phyloP scores from a whole-genome alignment of 2,329 filamentous ascomycete species.

The Cercospora zeae-maydis region DNA sequence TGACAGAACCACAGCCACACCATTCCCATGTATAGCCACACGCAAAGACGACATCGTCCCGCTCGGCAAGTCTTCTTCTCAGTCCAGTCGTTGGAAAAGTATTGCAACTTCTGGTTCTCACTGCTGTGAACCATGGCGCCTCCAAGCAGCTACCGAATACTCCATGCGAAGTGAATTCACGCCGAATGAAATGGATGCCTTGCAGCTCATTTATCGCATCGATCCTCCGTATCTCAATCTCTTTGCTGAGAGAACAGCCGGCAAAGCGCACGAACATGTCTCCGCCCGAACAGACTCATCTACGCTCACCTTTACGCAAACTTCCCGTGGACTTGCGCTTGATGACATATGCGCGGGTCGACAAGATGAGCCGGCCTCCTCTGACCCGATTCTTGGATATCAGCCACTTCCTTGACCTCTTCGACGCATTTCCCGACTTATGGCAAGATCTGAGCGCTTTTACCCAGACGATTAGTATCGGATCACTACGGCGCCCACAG shows the following conservation, averaged over 20 bases:
- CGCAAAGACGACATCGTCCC: too few species aligned
- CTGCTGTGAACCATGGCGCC: background rate
- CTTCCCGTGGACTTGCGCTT: background rate
- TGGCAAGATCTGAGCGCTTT: background rate
- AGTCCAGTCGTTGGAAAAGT: too few species aligned
- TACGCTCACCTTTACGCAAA: background rate
- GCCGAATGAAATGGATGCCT: background rate
- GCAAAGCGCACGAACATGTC: background rate
- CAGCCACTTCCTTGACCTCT: background rate
- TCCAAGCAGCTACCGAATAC: background rate
- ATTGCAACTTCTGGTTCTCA: background rate
- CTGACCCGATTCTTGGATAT: background rate
- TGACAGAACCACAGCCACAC: too few species aligned
- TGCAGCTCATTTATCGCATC: background rate
- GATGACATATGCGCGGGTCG: background rate
- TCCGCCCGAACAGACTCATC: background rate
- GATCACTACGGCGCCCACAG: background rate
- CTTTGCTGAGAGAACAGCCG: background rate
- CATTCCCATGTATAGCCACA: too few species aligned
- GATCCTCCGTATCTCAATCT: too few species aligned
- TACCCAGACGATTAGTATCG: background rate
- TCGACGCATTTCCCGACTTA: background rate
- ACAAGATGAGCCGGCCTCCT: background rate
- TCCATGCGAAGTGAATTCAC: background rate
- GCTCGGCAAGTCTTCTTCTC: too few species aligned